Evolutionary conservation across 1,284 basidiomycete genomes (phyloP), one percentile per base, ranked within the genome.

Genomic region (Takashimella koratensis): DNA sequence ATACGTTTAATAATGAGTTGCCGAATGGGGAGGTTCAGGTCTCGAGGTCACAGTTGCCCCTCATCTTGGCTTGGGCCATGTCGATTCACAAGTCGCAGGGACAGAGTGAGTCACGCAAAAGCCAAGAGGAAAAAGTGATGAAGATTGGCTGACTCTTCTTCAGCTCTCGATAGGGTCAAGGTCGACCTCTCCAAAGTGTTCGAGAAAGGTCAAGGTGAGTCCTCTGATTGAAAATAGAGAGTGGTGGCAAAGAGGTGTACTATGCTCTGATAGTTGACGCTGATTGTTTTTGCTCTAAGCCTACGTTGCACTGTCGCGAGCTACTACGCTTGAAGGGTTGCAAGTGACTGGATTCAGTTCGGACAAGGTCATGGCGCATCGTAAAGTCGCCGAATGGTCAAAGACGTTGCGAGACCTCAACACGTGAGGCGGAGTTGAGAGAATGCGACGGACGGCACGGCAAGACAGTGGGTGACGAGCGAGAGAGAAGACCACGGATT

Each of bases 71-170:
- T 0, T 93, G 89, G 90, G 90, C 90, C 0, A 89, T 91, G 86
- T 91, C 88, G 49, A 96, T 96, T 50, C 93, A 97, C 74, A 96
- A 97, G 75, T 88, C 87, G 27, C 92, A 94, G 71, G 90, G 90
- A 2, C 90, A 93, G 75, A 94, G 73, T 75, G 46, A 65, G 74
- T 63, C 11, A 25, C 4, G 36, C 21, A 22, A 4, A 4, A 13
- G 40, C 47, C 12, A n/a, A 2, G 8, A 30, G 20, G 42, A 27
- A 47, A n/a, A 13, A 20, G 5, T 25, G 19, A 26, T 40, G 25
- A 36, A 49, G 24, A 13, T 8, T 44, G 24, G 49, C 47, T 62
- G 53, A 57, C 51, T 6, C 16, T 22, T 24, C 20, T 40, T 26
- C 51, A 73, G 71, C 72, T 0, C 62, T 75, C 10, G 71, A 72